Evolutionary conservation across 495 filamentous ascomycete species (phyloP).

Genomic region (Neurospora sp.): DNA sequence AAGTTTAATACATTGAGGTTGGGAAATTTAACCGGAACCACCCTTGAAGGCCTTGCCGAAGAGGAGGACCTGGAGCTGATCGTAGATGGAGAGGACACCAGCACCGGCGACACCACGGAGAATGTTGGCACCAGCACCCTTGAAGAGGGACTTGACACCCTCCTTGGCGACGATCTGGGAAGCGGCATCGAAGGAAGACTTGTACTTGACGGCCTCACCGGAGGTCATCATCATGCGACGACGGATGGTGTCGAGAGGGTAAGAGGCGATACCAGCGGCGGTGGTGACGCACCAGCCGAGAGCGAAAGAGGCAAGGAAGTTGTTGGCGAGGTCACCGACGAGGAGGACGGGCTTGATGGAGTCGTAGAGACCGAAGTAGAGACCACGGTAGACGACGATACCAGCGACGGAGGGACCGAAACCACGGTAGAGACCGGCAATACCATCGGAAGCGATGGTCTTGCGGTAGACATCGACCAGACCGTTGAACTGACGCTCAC

Average conservation of each 20-base stretch:
- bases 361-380: constrained; percentile 99
- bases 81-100: constrained; percentile 99
- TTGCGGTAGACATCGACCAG: constrained; percentile 99
- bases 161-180: constrained; percentile 94
- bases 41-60: constrained; percentile 99
- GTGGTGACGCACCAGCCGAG: constrained; percentile 99
- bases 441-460: constrained; percentile 96
- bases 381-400: constrained; percentile 99
- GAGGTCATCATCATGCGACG: constrained; percentile 99
- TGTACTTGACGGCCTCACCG: constrained; percentile 98
- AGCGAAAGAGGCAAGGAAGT: constrained; percentile 97
- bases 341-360: constrained; percentile 98
- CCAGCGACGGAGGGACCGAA: constrained; percentile 98
- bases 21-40: constrained; percentile 60
- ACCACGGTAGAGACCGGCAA: constrained; percentile 99
- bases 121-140: constrained; percentile 99
- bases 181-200: constrained; percentile 83
- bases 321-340: constrained; percentile 82
- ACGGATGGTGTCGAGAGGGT: constrained; percentile 98
- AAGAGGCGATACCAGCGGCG: constrained; percentile 99
- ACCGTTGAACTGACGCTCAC: constrained; percentile 99
- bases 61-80: constrained; percentile 95
- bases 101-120: constrained; percentile 99
- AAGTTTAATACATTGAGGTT: constrained; percentile 22
- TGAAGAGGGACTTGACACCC: constrained; percentile 97